Conservation (phyloP, 495 filamentous ascomycete genomes). For the Annulohypoxylon nitens region DNA sequence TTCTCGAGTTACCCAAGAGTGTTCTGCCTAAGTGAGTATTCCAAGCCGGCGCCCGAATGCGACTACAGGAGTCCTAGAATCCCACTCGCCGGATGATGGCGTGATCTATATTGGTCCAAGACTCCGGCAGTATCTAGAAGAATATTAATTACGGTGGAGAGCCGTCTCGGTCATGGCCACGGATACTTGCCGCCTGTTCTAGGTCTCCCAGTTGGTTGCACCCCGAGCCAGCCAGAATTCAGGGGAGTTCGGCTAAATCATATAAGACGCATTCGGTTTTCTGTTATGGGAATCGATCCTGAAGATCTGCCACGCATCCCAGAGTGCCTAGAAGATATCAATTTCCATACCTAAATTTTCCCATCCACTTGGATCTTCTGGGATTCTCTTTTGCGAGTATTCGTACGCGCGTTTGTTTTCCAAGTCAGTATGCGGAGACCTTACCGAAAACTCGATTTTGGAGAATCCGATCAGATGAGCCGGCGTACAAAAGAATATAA, state of each 20-base stretch:
- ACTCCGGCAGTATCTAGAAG: conserved; percentile 22
- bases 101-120: conserved; percentile 38
- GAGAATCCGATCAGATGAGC: not conserved
- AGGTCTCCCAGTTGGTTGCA: conserved; percentile 36
- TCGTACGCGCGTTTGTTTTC: conserved; percentile 34
- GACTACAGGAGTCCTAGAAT: conserved; percentile 8
- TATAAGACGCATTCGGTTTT: conserved; percentile 19
- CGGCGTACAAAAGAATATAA: conserved; percentile 10
- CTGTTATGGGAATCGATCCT: conserved; percentile 30
- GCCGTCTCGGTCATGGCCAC: conserved; percentile 28
- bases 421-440: conserved; percentile 22
- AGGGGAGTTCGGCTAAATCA: conserved; percentile 44
- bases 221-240: conserved; percentile 37
- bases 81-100: conserved; percentile 33
- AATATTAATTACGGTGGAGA: conserved; percentile 28
- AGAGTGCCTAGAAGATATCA: conserved; percentile 25
- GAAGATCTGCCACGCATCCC: conserved; percentile 34
- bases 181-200: conserved; percentile 39
- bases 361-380: conserved; percentile 31
- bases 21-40: conserved; percentile 38
- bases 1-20: conserved; percentile 18
- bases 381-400: conserved; percentile 3
- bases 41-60: conserved; percentile 29
- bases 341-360: conserved; percentile 26
- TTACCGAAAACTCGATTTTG: conserved; percentile 3